Evolutionary conservation across 2,329 filamentous ascomycete species (phyloP).

Genomic region (Curvularia spicifera): DNA sequence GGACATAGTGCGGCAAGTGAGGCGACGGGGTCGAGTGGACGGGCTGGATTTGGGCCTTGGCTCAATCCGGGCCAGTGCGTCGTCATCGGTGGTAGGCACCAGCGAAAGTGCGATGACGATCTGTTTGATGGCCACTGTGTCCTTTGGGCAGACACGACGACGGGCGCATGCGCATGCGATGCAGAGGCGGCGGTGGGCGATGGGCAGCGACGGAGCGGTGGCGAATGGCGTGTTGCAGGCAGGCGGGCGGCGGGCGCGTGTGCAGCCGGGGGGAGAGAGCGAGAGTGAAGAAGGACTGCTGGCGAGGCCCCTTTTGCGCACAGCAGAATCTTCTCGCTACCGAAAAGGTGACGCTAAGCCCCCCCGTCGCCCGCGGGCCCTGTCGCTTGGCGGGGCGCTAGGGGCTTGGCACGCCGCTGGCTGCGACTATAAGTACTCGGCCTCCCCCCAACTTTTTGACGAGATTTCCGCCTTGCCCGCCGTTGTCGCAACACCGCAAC

Average conservation of each 20-base stretch:
- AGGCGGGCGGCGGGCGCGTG: too few species aligned
- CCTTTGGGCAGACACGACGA: background rate
- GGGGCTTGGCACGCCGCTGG: constrained; percentile 15
- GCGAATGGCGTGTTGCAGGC: background rate
- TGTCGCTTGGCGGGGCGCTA: constrained; percentile 22
- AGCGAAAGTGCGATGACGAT: constrained; percentile 14
- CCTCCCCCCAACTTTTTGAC: constrained; percentile 32
- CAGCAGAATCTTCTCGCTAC: constrained; percentile 39
- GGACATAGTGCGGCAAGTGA: constrained; percentile 26
- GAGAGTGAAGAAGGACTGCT: constrained; percentile 18
- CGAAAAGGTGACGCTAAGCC: constrained; percentile 28
- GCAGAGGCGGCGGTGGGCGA: background rate
- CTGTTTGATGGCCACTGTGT: constrained; percentile 1
- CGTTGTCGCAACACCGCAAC: constrained; percentile 37
- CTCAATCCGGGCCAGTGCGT: constrained; percentile 31
- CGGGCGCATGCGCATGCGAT: too few species aligned
- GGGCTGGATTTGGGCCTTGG: constrained; percentile 18
- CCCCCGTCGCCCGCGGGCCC: constrained; percentile 12
- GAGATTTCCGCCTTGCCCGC: constrained; percentile 40
- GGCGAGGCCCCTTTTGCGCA: constrained; percentile 33
- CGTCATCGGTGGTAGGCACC: constrained; percentile 31
- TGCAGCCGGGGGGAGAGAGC: constrained; percentile 5
- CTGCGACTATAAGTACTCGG: constrained; percentile 33
- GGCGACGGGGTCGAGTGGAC: constrained; percentile 34
- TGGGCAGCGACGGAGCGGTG: background rate